Conservation (phyloP, 331 rosid genomes). For the Dryas integrifolia region DNA sequence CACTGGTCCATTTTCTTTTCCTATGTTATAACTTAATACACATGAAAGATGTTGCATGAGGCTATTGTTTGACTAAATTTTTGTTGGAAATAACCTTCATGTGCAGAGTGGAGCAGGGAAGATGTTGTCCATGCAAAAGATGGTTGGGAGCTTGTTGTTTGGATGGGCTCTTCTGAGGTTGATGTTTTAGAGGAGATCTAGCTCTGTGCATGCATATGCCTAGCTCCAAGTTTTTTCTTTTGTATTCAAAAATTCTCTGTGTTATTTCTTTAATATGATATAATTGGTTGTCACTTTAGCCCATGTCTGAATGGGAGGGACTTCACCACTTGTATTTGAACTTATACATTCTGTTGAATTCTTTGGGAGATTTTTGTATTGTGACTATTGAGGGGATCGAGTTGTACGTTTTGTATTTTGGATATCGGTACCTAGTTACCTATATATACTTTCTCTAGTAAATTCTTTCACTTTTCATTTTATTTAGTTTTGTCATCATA, state of each 20-base stretch:
- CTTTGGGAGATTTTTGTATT: conserved; percentile 45
- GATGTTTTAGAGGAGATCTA: conserved; percentile 43
- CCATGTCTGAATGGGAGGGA: conserved; percentile 15
- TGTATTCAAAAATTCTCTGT: conserved; percentile 6
- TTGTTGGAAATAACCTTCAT: background rate
- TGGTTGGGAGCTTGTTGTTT: conserved; percentile 51
- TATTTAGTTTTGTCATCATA: too few species aligned
- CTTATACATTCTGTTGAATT: conserved; percentile 53
- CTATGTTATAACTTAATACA: too few species aligned
- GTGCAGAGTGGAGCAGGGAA: conserved; percentile 82
- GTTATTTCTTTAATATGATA: conserved; percentile 29
- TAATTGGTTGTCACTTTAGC: conserved; percentile 17
- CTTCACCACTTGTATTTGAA: conserved; percentile 14
- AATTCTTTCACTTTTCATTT: background rate
- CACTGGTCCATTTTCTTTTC: too few species aligned
- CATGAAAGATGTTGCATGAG: background rate
- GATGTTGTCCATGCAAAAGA: conserved; percentile 43
- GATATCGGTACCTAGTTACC: background rate
- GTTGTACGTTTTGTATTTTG: background rate
- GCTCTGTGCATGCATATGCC: background rate
- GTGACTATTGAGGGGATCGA: conserved; percentile 6
- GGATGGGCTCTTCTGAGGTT: conserved; percentile 51
- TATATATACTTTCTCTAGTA: conserved; percentile 6
- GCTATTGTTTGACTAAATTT: background rate
- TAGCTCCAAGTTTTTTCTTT: conserved; percentile 1